Evolutionary conservation across 2,329 filamentous ascomycete species (phyloP).

Genomic region (Ophiocordyceps polyrhachis-furcata): DNA sequence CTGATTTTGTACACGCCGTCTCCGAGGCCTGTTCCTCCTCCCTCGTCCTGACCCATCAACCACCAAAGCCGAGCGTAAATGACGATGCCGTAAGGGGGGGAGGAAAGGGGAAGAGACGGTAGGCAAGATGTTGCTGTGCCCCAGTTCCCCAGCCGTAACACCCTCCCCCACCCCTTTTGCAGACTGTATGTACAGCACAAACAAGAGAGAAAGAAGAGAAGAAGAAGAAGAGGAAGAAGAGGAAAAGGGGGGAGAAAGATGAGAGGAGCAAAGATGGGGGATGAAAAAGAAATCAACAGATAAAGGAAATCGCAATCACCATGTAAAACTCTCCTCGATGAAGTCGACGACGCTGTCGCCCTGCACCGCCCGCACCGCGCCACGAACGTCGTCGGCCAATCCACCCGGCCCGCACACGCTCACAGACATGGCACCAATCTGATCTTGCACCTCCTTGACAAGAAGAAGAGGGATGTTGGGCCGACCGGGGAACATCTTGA

Average conservation of each 20-base stretch:
- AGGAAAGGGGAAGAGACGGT: too few relatives aligned
- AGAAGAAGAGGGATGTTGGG: conserved; percentile 70
- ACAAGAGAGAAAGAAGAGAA: not conserved
- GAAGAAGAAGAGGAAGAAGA: not conserved
- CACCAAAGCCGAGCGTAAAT: not conserved
- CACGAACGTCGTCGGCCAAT: conserved; percentile 56
- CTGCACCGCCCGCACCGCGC: conserved; percentile 45
- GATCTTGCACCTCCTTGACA: conserved; percentile 60
- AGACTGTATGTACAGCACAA: not conserved
- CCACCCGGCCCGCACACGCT: conserved; percentile 61
- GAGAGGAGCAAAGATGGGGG: conserved; percentile 1
- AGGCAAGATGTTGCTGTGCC: not conserved
- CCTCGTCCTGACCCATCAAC: not conserved
- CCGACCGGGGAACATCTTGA: conserved; percentile 82
- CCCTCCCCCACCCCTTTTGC: not conserved
- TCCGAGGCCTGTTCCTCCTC: not conserved
- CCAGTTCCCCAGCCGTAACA: not conserved
- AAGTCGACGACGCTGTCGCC: conserved; percentile 51
- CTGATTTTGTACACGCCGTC: not conserved
- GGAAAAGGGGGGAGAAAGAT: not conserved
- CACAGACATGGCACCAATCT: conserved; percentile 77
- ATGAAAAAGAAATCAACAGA: conserved; percentile 1
- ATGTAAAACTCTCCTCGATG: conserved; percentile 59
- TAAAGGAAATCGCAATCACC: conserved; percentile 21
- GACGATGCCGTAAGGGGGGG: not conserved